These are phyloP conservation scores for Stephania japonica DNA, from an alignment of 164 flowering plant species.

Conservation along the genomic window DNA sequence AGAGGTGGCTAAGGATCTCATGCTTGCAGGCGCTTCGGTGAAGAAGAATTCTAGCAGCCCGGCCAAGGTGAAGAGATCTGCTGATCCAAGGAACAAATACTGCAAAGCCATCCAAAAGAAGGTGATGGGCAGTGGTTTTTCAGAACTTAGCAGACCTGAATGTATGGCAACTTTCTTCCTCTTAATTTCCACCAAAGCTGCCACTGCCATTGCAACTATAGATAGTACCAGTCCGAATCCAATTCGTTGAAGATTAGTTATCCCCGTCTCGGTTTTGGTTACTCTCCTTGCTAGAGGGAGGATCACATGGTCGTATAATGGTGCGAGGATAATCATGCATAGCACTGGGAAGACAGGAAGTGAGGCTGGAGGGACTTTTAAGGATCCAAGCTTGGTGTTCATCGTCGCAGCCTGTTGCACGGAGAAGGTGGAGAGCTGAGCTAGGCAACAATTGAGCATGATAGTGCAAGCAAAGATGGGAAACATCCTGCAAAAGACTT, in stretches of 20 bases:
- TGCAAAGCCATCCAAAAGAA: constrained; percentile 81
- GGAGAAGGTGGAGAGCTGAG: constrained; percentile 93
- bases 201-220: constrained; percentile 71
- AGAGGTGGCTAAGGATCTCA: constrained; percentile 82
- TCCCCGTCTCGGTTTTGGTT: constrained; percentile 67
- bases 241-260: constrained; percentile 71
- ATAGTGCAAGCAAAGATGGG: constrained; percentile 80
- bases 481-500: constrained; percentile 46
- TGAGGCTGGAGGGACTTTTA: constrained; percentile 81
- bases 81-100: constrained; percentile 79
- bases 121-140: constrained; percentile 54
- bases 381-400: constrained; percentile 66
- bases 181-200: constrained; percentile 74
- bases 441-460: constrained; percentile 89
- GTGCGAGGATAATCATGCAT: constrained; percentile 82
- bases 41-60: constrained; percentile 88
- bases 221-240: constrained; percentile 77
- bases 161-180: constrained; percentile 44
- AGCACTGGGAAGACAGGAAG: constrained; percentile 84
- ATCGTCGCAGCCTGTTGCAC: constrained; percentile 93
- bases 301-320: constrained; percentile 60
- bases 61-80: constrained; percentile 80
- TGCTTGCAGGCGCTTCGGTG: constrained; percentile 75
- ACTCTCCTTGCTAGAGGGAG: constrained; percentile 57
- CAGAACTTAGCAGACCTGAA: constrained; percentile 33